These are phyloP conservation scores for Sphagnum fallax DNA, from an alignment of 228 moss, liverwort and hornwort species.

Conservation along the genomic window DNA sequence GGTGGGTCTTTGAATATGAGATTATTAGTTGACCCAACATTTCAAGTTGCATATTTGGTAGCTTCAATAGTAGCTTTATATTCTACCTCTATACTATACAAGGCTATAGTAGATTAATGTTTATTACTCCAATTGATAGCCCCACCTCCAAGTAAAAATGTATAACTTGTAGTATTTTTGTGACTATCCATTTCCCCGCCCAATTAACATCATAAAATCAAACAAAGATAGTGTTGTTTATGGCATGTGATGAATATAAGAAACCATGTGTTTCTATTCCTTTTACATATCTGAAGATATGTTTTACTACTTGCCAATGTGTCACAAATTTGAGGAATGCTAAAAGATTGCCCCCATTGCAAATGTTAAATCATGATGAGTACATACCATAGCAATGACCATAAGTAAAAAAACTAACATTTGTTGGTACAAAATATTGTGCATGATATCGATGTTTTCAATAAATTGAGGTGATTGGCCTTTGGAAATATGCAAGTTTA, in stretches of 20 bases:
- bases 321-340: not conserved
- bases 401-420: not conserved
- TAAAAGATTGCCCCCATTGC: not conserved
- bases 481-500: not conserved
- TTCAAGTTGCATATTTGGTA: slow-evolving; percentile 26
- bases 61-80: not conserved
- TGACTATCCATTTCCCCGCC: not conserved
- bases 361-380: not conserved
- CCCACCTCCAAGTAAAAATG: not conserved
- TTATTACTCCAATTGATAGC: not conserved
- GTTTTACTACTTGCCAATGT: not conserved
- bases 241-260: not conserved
- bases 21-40: not conserved
- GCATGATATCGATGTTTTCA: not conserved
- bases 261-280: not conserved
- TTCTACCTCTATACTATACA: not conserved
- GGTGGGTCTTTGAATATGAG: too few relatives aligned
- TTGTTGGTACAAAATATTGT: not conserved
- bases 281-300: not conserved
- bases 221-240: not conserved
- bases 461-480: not conserved
- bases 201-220: not conserved
- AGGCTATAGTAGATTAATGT: not conserved
- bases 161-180: not conserved
- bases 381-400: not conserved